A percentile compares a stretch with the other conserved stretches of the same genome.
Conservation (phyloP, 2,329 filamentous ascomycete genomes). For the Talaromyces pinophilus region DNA sequence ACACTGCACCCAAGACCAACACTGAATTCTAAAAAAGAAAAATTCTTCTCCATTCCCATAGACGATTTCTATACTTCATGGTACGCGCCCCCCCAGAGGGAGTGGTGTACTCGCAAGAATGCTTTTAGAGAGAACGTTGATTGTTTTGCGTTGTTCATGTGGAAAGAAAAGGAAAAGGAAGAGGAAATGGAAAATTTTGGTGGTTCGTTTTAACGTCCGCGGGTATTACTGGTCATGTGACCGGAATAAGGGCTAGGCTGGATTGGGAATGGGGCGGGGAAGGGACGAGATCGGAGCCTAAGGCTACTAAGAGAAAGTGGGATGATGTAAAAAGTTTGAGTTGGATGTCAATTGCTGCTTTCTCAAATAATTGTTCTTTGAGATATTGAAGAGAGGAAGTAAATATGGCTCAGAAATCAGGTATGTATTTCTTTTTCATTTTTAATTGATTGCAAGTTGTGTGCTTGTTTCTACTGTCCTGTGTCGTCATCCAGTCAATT, state of each 20-base stretch:
- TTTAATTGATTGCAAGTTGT: neutral
- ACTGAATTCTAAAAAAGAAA: slow-evolving; percentile 27
- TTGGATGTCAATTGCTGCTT: neutral
- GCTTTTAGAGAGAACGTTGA: slow-evolving; percentile 58
- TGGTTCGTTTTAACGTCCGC: slow-evolving; percentile 4
- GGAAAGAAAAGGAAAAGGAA: slow-evolving; percentile 34
- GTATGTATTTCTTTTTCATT: slow-evolving; percentile 30
- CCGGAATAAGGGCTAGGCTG: neutral
- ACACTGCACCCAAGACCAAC: slow-evolving; percentile 62
- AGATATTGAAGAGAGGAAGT: neutral
- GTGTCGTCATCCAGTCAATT: neutral
- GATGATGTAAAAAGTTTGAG: slow-evolving; percentile 15
- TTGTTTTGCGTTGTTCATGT: slow-evolving; percentile 59
- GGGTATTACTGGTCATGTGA: neutral
- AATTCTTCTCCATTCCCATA: slow-evolving; percentile 56
- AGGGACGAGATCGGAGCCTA: slow-evolving; percentile 10
- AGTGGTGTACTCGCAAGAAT: slow-evolving; percentile 56
- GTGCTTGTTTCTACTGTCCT: neutral
- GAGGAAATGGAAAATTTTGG: neutral
- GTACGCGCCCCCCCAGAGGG: slow-evolving; percentile 35
- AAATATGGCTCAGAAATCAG: slow-evolving; percentile 44
- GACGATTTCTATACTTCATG: slow-evolving; percentile 62
- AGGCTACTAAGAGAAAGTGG: slow-evolving; percentile 16
- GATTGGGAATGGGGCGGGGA: slow-evolving; percentile 24
- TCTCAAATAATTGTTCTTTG: neutral